Evolutionary conservation across 176 grass and related monocot genomes (phyloP), one percentile per base, ranked within the genome.

Genomic region (Otatea glauca): DNA sequence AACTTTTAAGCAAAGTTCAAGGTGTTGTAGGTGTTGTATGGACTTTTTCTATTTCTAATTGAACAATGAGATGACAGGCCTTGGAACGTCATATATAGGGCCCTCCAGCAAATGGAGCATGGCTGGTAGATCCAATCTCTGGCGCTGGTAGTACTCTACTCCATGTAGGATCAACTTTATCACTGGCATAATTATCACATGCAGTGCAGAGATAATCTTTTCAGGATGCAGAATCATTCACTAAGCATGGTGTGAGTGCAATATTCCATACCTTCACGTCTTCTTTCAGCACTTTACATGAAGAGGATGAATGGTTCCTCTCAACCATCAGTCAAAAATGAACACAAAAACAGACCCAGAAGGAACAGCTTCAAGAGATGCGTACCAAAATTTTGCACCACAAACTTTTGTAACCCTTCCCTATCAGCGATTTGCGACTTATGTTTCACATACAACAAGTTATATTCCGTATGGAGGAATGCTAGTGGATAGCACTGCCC

Each of bases 81-180:
- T 23, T 49, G 14, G 43, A n/a, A 72, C 29, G 44, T 71, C n/a
- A 23, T n/a, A n/a, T n/a, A n/a, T 37, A 75, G 17, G 48, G 5
- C 17, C 27, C 72, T 50, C 16, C 8, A 55, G 29, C 27, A 54
- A 75, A 54, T 39, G 59, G 65, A 24, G 6, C 16, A 39, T 17
- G 53, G 27, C 50, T 74, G 6, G 20, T 49, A 14, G 78, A 88
- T 82, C 86, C 72, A 15, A 82, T 88, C 51, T 76, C 20, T 34
- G 72, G 18, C 11, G 66, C 16, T 43, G 65, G 79, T 49, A 3
- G 45, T 43, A 53, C 5, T 16, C 7, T 32, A 8, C 41, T 41
- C 9, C 29, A 6, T 21, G 70, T 70, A 60, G 50, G 71, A 41
- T 25, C 27, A 69, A 9, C 54, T 11, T 11, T 70, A 70, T 25